A percentile compares a stretch with the other conserved stretches of the same genome.
Conservation (phyloP, 148 eudicot genomes). For the Linanthus parryae region DNA sequence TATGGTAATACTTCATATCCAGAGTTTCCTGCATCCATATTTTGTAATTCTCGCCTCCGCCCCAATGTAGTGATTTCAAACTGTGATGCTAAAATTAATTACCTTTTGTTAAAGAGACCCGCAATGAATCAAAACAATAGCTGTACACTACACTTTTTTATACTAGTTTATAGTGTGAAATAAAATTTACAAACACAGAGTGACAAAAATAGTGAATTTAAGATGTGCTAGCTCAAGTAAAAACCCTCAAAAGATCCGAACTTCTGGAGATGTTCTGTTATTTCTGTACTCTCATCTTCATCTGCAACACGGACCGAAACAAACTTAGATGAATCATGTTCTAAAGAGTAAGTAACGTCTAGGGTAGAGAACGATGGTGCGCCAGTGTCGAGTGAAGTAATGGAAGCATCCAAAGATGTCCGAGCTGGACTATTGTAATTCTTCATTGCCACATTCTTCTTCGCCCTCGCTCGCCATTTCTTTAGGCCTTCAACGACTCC, state of each 20-base stretch:
- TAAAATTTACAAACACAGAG: too few relatives aligned
- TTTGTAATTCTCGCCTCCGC: too few relatives aligned
- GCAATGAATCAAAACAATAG: too few relatives aligned
- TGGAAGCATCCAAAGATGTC: constrained; percentile 17
- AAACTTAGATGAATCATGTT: neutral
- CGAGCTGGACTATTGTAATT: neutral
- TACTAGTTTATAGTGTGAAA: too few relatives aligned
- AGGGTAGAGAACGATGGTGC: constrained; percentile 20
- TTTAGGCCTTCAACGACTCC: constrained; percentile 17
- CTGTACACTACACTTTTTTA: too few relatives aligned
- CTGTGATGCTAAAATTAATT: too few relatives aligned
- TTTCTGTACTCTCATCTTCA: neutral
- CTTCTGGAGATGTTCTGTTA: neutral
- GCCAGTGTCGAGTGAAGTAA: constrained; percentile 10
- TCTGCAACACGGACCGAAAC: neutral
- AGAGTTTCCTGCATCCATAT: too few relatives aligned
- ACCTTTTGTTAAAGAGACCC: too few relatives aligned
- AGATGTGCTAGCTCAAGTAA: too few relatives aligned
- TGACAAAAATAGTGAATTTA: too few relatives aligned
- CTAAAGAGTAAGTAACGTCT: constrained; percentile 2
- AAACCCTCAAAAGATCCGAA: constrained; percentile 10
- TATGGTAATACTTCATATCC: too few relatives aligned
- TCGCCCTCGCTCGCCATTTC: constrained; percentile 26
- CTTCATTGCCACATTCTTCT: constrained; percentile 19
- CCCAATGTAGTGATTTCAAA: too few relatives aligned